Base-by-base conservation (phyloP, 257 asterid genomes). In the Capsicum baccatum region DNA sequence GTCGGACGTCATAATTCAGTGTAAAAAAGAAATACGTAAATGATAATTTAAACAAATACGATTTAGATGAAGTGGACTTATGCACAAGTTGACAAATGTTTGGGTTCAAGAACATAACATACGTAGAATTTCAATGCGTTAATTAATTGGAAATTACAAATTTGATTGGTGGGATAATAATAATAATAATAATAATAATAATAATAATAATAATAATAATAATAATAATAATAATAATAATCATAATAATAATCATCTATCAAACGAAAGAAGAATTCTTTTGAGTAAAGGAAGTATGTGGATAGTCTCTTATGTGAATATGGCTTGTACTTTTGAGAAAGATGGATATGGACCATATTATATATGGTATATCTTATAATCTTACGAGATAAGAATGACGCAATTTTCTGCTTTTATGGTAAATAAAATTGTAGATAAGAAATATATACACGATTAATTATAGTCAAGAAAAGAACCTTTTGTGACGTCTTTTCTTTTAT, bases 381-480 rank as follows among this genome's bases (percentile, higher is more conserved):
- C 21, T 50, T 74, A 13, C 14, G 62, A n/a, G 48, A 76, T 52
- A 52, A 74, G 63, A 76, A 50, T 76, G 48, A 76, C 48, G 63
- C 13, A 74, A 50, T 48, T 50, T 71, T 50, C 4, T 50, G 19
- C 44, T 21, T 50, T 50, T 76, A 2, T 39, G 5, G 44, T 39
- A 13, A 52, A 2, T 47, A 19, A 26, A 26, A 6, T 5, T 69
- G n/a, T 16, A 73, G 59, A 73, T 19, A 52, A 50, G 8, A 52
- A 14, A 7, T 3, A 52, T 13, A 7, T 4, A 57, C 19, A 50
- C 44, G 44, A 39, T 12, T 11, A 48, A 50, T 68, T 68, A 15
- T 37, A 35, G 76, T 17, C 33, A 9, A 21, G 6, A 21, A 21
- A 63, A 63, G 8, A 63, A 63, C 15, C 14, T 63, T 62, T 63